Evolutionary conservation across 805 yeast species (phyloP).

Genomic region (Cyberlindnera subsufficiens): DNA sequence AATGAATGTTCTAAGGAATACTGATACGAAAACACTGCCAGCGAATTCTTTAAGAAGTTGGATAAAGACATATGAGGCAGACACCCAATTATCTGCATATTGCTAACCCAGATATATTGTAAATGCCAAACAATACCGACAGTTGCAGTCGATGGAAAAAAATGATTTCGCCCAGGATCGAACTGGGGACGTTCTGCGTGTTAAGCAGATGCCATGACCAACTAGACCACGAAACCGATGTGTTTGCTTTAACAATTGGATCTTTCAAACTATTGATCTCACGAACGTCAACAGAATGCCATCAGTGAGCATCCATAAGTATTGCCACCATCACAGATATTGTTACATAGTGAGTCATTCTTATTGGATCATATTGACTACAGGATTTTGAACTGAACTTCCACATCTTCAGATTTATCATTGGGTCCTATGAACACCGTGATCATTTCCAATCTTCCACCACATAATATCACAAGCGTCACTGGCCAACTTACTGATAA

Average conservation of each 20-base stretch:
- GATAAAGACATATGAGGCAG: too few species aligned
- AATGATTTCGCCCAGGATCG: constrained; percentile 99
- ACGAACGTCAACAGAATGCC: constrained; percentile 7
- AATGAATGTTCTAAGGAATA: too few species aligned
- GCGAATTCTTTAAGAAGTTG: too few species aligned
- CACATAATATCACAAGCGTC: constrained; percentile 45
- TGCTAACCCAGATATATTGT: too few species aligned
- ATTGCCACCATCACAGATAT: constrained; percentile 6
- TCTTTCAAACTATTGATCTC: background rate
- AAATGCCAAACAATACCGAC: too few species aligned
- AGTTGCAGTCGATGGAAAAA: too few species aligned
- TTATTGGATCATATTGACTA: constrained; percentile 57
- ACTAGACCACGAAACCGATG: constrained; percentile 95
- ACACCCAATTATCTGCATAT: background rate
- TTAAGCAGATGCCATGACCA: constrained; percentile 99
- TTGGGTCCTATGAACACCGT: constrained; percentile 74
- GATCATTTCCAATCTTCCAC: constrained; percentile 76
- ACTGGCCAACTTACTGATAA: constrained; percentile 51
- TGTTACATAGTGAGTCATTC: constrained; percentile 22
- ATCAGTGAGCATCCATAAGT: constrained; percentile 10
- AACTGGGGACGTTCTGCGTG: constrained; percentile 99
- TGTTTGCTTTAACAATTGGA: background rate
- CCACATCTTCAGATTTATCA: constrained; percentile 63
- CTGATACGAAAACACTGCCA: too few species aligned
- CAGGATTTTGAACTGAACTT: constrained; percentile 52